A percentile compares a stretch with the other conserved stretches of the same genome.
These are phyloP conservation scores for Trypanosoma mega DNA, from an alignment of 208 protist species.

Conservation along the genomic window DNA sequence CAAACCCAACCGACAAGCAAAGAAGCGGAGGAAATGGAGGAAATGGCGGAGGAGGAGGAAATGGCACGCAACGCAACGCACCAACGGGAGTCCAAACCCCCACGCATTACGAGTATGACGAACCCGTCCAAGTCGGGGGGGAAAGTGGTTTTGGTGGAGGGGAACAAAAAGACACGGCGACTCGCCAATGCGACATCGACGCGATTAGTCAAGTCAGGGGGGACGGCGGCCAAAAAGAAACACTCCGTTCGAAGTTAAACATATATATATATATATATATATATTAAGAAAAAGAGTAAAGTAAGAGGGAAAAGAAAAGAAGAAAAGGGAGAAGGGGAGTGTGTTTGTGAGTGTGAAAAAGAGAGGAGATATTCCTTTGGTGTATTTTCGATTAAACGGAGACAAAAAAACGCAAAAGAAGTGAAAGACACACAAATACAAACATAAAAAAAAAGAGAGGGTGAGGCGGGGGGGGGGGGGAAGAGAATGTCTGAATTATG, in stretches of 20 bases:
- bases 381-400: background rate
- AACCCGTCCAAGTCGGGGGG: conserved; percentile 26
- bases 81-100: conserved; percentile 3
- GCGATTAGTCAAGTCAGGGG: conserved; percentile 19
- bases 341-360: background rate
- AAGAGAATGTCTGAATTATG: background rate
- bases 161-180: conserved; percentile 20
- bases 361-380: background rate
- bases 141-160: conserved; percentile 8
- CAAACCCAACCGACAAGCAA: no score
- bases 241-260: background rate
- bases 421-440: no score
- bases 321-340: background rate
- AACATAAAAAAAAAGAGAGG: conserved; percentile 1
- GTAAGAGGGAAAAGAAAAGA: background rate
- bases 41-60: conserved; percentile 1
- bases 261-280: background rate
- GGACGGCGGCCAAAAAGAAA: conserved; percentile 1
- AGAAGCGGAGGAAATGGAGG: conserved; percentile 47
- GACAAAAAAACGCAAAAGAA: no score
- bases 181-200: background rate
- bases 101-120: conserved; percentile 24
- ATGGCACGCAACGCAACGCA: conserved; percentile 13
- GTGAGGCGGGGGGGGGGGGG: background rate
- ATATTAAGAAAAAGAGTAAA: background rate